These are phyloP conservation scores for Cryptosporidium meleagridis DNA, from an alignment of 169 alveolate species.

Conservation along the genomic window DNA sequence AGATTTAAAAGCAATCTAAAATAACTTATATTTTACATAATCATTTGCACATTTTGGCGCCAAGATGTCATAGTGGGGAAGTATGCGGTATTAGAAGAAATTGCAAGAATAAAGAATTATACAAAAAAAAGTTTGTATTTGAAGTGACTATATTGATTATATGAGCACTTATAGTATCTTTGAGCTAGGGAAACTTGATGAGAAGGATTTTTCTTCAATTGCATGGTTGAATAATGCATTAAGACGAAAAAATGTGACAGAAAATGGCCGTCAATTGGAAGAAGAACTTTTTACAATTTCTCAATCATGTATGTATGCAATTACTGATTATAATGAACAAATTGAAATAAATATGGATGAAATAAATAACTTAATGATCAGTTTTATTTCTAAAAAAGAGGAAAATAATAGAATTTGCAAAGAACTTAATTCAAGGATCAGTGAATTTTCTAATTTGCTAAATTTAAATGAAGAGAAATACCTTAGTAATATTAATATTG, in stretches of 20 bases:
- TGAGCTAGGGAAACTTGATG: slow-evolving; percentile 9
- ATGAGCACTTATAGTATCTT: neutral
- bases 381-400: neutral
- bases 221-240: slow-evolving; percentile 55
- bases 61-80: slow-evolving; percentile 7
- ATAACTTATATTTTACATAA: neutral
- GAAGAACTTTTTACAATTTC: slow-evolving; percentile 21
- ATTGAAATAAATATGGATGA: slow-evolving; percentile 12
- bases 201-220: slow-evolving; percentile 28
- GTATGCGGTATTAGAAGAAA: neutral
- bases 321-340: slow-evolving; percentile 24
- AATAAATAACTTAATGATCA: neutral
- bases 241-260: neutral
- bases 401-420: slow-evolving; percentile 6
- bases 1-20: slow-evolving; percentile 3
- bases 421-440: neutral
- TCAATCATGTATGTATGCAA: slow-evolving; percentile 11
- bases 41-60: neutral
- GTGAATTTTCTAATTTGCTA: slow-evolving; percentile 11
- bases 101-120: neutral
- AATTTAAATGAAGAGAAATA: slow-evolving; percentile 3
- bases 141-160: neutral
- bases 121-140: neutral
- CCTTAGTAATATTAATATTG: neutral
- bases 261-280: neutral